These are phyloP conservation scores for Psilocybe mexicana DNA, from an alignment of 1,284 basidiomycete genomes.

Conservation along the genomic window DNA sequence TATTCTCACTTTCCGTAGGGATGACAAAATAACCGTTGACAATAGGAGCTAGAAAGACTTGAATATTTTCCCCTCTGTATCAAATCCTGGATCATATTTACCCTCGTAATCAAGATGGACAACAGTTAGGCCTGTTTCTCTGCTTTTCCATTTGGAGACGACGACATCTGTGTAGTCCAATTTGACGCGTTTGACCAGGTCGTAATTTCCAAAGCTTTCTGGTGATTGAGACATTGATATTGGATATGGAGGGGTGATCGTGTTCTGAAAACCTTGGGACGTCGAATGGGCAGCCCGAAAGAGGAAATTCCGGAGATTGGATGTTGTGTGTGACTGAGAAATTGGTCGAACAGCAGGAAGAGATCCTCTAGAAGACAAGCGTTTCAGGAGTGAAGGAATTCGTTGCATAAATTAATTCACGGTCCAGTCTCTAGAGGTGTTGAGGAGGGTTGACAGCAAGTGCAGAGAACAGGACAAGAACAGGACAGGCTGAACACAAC, in stretches of 20 bases:
- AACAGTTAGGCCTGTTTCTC: conserved; percentile 74
- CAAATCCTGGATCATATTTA: conserved; percentile 26
- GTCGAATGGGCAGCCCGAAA: conserved; percentile 28
- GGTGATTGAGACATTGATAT: conserved; percentile 24
- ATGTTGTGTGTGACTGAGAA: conserved; percentile 8
- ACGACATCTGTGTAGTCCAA: conserved; percentile 76
- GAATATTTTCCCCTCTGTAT: neutral
- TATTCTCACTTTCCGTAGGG: conserved; percentile 78
- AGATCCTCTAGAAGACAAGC: conserved; percentile 19
- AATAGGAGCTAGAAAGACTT: conserved; percentile 63
- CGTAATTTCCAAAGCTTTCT: conserved; percentile 71
- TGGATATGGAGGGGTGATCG: conserved; percentile 17
- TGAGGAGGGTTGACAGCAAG: no score
- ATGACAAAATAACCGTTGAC: conserved; percentile 94
- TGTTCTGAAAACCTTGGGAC: conserved; percentile 11
- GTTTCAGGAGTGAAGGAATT: conserved; percentile 33
- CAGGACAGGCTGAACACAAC: no score
- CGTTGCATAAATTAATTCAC: conserved; percentile 33
- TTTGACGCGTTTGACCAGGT: conserved; percentile 71
- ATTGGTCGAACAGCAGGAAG: conserved; percentile 11
- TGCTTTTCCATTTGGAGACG: conserved; percentile 85
- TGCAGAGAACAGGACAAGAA: no score
- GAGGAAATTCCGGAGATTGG: conserved; percentile 26
- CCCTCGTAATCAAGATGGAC: conserved; percentile 86
- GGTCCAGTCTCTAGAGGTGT: neutral